phyloP scores from a whole-genome alignment of 2,329 filamentous ascomycete genomes.

The Diaporthe destruens region DNA sequence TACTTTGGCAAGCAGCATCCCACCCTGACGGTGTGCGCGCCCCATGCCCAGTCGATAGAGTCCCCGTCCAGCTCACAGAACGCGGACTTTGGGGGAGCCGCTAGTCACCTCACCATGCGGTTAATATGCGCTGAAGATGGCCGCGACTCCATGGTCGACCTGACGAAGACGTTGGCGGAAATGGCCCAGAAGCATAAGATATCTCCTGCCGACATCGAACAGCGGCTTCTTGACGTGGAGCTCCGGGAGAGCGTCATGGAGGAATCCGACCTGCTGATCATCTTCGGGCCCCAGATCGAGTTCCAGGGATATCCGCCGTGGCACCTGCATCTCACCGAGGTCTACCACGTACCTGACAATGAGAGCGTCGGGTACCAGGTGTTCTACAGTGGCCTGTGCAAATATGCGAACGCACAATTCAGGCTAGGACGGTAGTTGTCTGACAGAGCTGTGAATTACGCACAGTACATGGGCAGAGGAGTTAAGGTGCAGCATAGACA shows the following conservation, averaged over 20 bases:
- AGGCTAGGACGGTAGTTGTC: conserved; percentile 75
- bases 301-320: conserved; percentile 95
- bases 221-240: conserved; percentile 90
- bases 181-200: conserved; percentile 95
- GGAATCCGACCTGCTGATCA: conserved; percentile 89
- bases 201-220: conserved; percentile 82
- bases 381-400: conserved; percentile 86
- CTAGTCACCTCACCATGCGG: conserved; percentile 70
- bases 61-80: conserved; percentile 58
- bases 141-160: conserved; percentile 91
- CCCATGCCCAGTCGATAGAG: conserved; percentile 73
- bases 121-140: conserved; percentile 91
- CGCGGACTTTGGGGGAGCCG: conserved; percentile 57
- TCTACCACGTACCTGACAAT: conserved; percentile 84
- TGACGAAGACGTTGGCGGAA: conserved; percentile 92
- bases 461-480: conserved; percentile 36
- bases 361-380: conserved; percentile 92
- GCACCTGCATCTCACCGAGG: conserved; percentile 95
- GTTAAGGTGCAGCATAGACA: conserved; percentile 33
- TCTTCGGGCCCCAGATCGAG: conserved; percentile 87
- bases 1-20: conserved; percentile 88
- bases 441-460: conserved; percentile 30
- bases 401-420: conserved; percentile 90
- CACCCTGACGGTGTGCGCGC: conserved; percentile 77
- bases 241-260: conserved; percentile 82